A percentile compares a stretch with the other conserved stretches of the same genome.
These are phyloP conservation scores for Boletellus deceptivus DNA, from an alignment of 1,284 basidiomycete species.

Conservation along the genomic window DNA sequence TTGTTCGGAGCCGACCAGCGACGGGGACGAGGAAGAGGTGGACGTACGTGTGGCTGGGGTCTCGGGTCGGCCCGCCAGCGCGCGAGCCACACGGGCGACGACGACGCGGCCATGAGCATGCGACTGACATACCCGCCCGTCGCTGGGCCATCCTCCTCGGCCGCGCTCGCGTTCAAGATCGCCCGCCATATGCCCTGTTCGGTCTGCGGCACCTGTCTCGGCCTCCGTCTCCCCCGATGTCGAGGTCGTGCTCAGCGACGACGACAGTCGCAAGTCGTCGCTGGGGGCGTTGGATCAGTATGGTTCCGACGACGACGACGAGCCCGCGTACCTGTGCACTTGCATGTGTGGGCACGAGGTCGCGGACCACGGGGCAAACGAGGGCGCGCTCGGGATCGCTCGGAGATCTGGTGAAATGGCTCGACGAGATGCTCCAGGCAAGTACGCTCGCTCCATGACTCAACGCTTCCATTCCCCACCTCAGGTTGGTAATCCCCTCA, in stretches of 20 bases:
- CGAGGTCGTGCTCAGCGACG: slow-evolving; percentile 56
- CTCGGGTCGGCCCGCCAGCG: background rate
- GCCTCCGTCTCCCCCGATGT: slow-evolving; percentile 65
- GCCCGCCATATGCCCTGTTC: slow-evolving; percentile 69
- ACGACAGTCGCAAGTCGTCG: slow-evolving; percentile 44
- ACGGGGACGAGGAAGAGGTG: no score
- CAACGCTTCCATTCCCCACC: slow-evolving; percentile 15
- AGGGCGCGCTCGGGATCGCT: slow-evolving; percentile 49
- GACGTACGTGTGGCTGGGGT: slow-evolving; percentile 15
- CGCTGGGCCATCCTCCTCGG: slow-evolving; percentile 47
- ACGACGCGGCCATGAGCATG: slow-evolving; percentile 34
- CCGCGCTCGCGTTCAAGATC: slow-evolving; percentile 64
- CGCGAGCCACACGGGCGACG: background rate
- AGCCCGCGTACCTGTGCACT: slow-evolving; percentile 54
- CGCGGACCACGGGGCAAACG: slow-evolving; percentile 68
- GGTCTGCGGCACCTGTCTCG: slow-evolving; percentile 56
- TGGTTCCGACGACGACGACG: slow-evolving; percentile 62
- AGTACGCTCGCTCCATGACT: slow-evolving; percentile 25
- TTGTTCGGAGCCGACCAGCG: no score
- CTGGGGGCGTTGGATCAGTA: slow-evolving; percentile 58
- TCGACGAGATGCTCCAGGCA: slow-evolving; percentile 86
- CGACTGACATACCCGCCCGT: slow-evolving; percentile 61
- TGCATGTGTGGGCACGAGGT: slow-evolving; percentile 80
- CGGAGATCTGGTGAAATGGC: slow-evolving; percentile 77
- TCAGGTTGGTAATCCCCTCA: slow-evolving; percentile 26